phyloP scores from a whole-genome alignment of 2,329 filamentous ascomycete genomes.

The Ophiostoma triangulosporum region DNA sequence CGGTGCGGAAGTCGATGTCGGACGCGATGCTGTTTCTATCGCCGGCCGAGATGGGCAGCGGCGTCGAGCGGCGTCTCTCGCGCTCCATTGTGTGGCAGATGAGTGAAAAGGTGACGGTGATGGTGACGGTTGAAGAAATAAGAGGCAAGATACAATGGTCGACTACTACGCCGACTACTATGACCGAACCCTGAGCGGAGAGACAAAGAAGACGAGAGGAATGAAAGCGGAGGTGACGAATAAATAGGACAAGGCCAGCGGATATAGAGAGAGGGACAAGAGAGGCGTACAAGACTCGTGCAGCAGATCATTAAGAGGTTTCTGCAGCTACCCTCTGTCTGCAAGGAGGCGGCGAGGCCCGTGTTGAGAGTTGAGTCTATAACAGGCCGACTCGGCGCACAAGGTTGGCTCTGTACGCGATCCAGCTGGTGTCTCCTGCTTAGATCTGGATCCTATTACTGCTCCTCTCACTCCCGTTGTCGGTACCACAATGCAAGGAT shows the following conservation, averaged over 20 bases:
- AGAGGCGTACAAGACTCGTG: not conserved
- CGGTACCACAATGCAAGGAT: not conserved
- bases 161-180: too few species aligned
- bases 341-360: not conserved
- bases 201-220: not conserved
- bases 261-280: not conserved
- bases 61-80: constrained; percentile 9
- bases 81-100: constrained; percentile 2
- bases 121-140: not conserved
- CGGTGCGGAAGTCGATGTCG: constrained; percentile 15
- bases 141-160: not conserved
- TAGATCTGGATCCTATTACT: not conserved
- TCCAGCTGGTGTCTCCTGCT: not conserved
- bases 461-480: not conserved
- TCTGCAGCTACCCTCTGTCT: not conserved
- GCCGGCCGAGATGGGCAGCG: constrained; percentile 2
- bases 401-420: too few species aligned
- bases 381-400: not conserved
- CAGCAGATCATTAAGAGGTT: not conserved
- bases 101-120: not conserved
- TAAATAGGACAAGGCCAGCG: not conserved
- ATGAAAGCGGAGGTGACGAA: constrained; percentile 2
- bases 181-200: constrained; percentile 1
- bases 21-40: constrained; percentile 8
- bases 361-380: not conserved